Evolutionary conservation across 345 rosid species (phyloP).

Genomic region (Tarenaya hassleriana): DNA sequence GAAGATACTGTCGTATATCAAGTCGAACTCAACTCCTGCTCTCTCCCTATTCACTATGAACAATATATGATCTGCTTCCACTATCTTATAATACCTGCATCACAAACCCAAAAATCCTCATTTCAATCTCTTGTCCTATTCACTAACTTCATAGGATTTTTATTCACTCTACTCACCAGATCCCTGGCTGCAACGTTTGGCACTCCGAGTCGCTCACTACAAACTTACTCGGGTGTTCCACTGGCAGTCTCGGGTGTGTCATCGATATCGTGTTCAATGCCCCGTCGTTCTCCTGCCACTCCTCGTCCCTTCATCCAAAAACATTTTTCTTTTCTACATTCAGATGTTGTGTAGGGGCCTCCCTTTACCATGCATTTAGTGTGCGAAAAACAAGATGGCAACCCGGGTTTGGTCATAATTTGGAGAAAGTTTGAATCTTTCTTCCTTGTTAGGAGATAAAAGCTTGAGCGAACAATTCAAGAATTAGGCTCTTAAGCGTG

Average conservation of each 20-base stretch:
- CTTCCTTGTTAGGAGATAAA: too few species aligned
- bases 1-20: constrained; percentile 87
- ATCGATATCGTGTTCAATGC: constrained; percentile 91
- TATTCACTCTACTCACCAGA: constrained; percentile 87
- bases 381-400: not conserved
- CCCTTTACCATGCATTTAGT: not conserved
- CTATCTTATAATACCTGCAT: constrained; percentile 91
- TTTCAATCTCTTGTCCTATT: too few species aligned
- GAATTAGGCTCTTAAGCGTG: too few species aligned
- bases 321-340: not conserved
- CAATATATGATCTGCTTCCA: constrained; percentile 88
- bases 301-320: constrained; percentile 64
- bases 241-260: constrained; percentile 86
- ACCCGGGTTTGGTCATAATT: not conserved
- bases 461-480: too few species aligned
- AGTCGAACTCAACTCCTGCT: constrained; percentile 89
- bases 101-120: not conserved
- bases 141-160: too few species aligned
- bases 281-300: constrained; percentile 95
- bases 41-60: constrained; percentile 88
- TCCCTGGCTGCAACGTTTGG: constrained; percentile 68
- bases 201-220: constrained; percentile 56
- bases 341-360: too few species aligned
- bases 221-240: constrained; percentile 60
- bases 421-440: not conserved